Percentiles rank a stretch among this genome's conserved stretches.
Evolutionary conservation across 1,139 yeast genomes (phyloP).

Genomic region (Pichia sp.): DNA sequence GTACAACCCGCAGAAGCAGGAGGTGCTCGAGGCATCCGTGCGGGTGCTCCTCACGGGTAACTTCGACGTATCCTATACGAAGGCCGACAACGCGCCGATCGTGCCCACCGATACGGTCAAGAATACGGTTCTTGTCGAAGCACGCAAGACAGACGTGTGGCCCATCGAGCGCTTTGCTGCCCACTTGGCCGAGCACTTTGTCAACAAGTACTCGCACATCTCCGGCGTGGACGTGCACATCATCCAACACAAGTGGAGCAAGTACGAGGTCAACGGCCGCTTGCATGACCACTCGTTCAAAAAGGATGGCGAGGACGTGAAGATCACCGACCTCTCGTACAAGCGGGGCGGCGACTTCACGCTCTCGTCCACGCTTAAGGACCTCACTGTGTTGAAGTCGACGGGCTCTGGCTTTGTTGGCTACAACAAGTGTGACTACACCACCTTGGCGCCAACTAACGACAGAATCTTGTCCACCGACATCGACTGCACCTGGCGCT

Average conservation of each 20-base stretch:
- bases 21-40: conserved; percentile 81
- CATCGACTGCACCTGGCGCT: conserved; percentile 72
- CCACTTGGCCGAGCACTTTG: conserved; percentile 75
- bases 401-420: conserved; percentile 96
- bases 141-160: conserved; percentile 77
- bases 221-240: conserved; percentile 65
- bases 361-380: conserved; percentile 70
- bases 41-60: conserved; percentile 70
- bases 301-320: conserved; percentile 80
- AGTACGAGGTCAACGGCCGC: conserved; percentile 68
- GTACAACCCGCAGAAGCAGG: conserved; percentile 64
- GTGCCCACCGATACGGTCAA: conserved; percentile 94
- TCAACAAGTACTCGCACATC: conserved; percentile 70
- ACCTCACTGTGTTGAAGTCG: conserved; percentile 81
- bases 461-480: conserved; percentile 89
- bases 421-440: conserved; percentile 79
- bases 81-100: conserved; percentile 82
- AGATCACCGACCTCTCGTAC: conserved; percentile 56
- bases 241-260: conserved; percentile 73
- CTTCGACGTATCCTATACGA: conserved; percentile 74
- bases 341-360: conserved; percentile 46
- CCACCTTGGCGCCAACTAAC: conserved; percentile 74
- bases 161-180: conserved; percentile 91
- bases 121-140: conserved; percentile 79
- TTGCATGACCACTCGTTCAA: conserved; percentile 78